A percentile compares a stretch with the other conserved stretches of the same genome.
phyloP scores from a whole-genome alignment of 2,329 filamentous ascomycete genomes.

The Talaromyces amestolkiae region DNA sequence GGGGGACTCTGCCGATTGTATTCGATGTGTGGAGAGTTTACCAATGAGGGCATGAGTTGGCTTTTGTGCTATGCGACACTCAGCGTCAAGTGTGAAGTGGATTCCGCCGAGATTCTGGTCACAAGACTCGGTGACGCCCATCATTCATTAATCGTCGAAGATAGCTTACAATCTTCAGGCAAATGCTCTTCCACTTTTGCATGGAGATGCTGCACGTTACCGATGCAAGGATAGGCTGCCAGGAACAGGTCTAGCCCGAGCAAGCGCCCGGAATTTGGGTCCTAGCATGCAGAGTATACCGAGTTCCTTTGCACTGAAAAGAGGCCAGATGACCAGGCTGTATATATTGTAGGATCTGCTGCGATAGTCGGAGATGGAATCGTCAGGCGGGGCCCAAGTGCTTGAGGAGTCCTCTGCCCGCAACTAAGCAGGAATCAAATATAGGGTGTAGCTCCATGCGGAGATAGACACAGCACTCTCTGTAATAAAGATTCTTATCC shows the following conservation, averaged over 20 bases:
- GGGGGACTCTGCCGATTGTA: neutral
- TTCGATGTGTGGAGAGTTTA: too few relatives aligned
- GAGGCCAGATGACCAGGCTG: neutral
- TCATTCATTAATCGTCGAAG: neutral
- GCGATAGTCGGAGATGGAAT: neutral
- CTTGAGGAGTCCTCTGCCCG: neutral
- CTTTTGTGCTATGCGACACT: neutral
- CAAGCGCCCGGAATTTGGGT: neutral
- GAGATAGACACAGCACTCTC: neutral
- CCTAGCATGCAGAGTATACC: neutral
- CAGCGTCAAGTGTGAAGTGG: neutral
- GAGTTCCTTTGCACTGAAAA: neutral
- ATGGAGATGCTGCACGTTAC: slow-evolving; percentile 10
- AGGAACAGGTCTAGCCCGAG: slow-evolving; percentile 14
- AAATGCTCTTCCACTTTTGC: neutral
- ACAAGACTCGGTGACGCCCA: neutral
- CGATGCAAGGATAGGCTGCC: slow-evolving; percentile 9
- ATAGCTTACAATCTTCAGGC: neutral
- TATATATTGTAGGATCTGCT: neutral
- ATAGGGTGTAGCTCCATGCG: neutral
- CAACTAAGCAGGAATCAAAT: neutral
- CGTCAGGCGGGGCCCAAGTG: neutral
- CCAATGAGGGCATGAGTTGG: neutral
- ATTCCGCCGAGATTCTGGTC: neutral
- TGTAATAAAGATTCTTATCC: neutral